Evolutionary conservation across 345 rosid genomes (phyloP).

Genomic region (Aegle marmelos): DNA sequence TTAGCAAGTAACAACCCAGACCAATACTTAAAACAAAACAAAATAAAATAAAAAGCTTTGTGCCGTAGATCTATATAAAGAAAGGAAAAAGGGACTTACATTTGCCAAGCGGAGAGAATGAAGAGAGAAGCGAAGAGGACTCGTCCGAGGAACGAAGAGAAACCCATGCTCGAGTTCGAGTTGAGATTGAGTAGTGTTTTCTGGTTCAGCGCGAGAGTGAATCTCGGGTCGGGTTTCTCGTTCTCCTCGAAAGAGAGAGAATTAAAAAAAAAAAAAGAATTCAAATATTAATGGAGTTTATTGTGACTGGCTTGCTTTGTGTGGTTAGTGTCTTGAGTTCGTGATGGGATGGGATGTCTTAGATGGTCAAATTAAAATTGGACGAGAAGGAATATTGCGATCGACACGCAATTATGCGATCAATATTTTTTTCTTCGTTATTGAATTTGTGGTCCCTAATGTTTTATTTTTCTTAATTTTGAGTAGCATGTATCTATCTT

Average conservation of each 20-base stretch:
- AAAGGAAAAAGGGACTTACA: constrained; percentile 32
- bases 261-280: no score
- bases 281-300: no score
- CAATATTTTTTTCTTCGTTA: no score
- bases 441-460: no score
- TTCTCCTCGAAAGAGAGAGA: constrained; percentile 7
- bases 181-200: neutral
- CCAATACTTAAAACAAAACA: neutral
- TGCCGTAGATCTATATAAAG: constrained; percentile 17
- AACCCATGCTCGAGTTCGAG: constrained; percentile 51
- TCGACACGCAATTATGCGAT: neutral
- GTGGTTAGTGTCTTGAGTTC: neutral
- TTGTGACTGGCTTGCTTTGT: no score
- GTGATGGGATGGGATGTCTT: neutral
- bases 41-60: neutral
- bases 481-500: no score
- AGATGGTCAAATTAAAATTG: neutral
- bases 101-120: constrained; percentile 92
- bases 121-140: constrained; percentile 87
- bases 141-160: constrained; percentile 85
- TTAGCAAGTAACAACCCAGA: neutral
- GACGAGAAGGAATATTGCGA: neutral
- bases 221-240: constrained; percentile 13
- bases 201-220: neutral
- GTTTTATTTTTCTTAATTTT: no score